phyloP scores from a whole-genome alignment of 148 eudicot species.

The Amaranthus cruentus region DNA sequence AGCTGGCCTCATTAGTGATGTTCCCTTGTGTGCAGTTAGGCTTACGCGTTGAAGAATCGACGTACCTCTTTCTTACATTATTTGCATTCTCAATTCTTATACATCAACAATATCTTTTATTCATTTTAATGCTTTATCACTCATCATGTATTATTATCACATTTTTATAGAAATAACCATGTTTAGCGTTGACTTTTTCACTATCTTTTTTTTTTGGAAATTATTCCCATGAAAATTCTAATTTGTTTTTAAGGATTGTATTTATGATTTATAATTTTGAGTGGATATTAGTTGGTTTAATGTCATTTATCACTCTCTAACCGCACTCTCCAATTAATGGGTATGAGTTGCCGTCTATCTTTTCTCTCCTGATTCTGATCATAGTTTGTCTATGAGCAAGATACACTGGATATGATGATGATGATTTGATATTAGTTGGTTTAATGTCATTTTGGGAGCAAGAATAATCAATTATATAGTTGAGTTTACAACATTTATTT shows the following conservation, averaged over 20 bases:
- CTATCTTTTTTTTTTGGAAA: neutral
- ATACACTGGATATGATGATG: no score
- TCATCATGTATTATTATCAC: slow-evolving; percentile 12
- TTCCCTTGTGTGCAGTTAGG: slow-evolving; percentile 28
- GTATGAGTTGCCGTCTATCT: no score
- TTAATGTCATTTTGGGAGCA: no score
- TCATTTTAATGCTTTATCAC: neutral
- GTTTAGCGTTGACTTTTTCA: slow-evolving; percentile 25
- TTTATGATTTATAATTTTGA: neutral
- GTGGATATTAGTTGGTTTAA: no score
- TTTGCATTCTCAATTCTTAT: neutral
- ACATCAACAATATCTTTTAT: neutral
- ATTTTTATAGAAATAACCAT: slow-evolving; percentile 4
- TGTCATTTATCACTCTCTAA: no score
- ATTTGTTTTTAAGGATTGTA: neutral
- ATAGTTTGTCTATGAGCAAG: no score
- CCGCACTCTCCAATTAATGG: no score
- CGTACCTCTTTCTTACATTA: neutral
- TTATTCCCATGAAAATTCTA: neutral
- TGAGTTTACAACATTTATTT: no score
- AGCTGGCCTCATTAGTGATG: slow-evolving; percentile 33
- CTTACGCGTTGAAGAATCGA: slow-evolving; percentile 28
- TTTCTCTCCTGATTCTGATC: no score
- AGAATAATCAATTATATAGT: no score
- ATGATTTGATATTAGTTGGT: no score